Base-by-base conservation (phyloP, 2,329 filamentous ascomycete genomes). In the Xylaria sp. region DNA sequence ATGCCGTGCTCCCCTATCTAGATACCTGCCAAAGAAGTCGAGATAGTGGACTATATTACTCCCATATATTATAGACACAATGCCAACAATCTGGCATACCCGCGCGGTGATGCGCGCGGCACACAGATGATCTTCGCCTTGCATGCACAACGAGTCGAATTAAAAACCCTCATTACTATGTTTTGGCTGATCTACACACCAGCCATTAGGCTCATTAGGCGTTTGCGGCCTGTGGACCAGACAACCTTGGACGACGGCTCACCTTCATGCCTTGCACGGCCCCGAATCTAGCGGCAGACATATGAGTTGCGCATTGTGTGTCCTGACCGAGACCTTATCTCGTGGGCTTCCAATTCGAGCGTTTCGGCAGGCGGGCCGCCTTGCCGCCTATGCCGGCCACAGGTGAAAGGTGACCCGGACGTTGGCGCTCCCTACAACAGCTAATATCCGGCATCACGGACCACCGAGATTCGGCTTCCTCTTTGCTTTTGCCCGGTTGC, bases 81-180 rank as follows among this genome's bases (percentile, higher is more conserved):
- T 51, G 41, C 48, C 53, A 48, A 46, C 31, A 38, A 48, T 57
- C 51, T 60, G 21, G 57, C 51, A 61, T 59, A 62, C 35, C 60
- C 63, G 61, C 60, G 55, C 54, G 37, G 41, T 35, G 54, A 64
- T 55, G 54, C 49, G 55, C 54, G 52, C 61, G 53, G 61, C 58
- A 64, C 53, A 38, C 53, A 64, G 52, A 57, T 64, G 63, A 65
- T 57, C 63, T 62, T 59, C 62, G 55, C 53, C 59, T 65, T 31
- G 52, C 49, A 52, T 57, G 37, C 62, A 49, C 48, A 33, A 55
- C 27, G 33, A 58, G 27, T 43, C 38, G 44, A 64, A 58, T 51
- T 31, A 56, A 60, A 52, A 48, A 56, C n/a, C 17, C 31, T 48
- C 31, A 59, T 60, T 60, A 60, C 37, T 27, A 49, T 58, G 44